These are phyloP conservation scores for Gnomoniopsis sp. DNA, from an alignment of 2,329 filamentous ascomycete species.

Conservation along the genomic window DNA sequence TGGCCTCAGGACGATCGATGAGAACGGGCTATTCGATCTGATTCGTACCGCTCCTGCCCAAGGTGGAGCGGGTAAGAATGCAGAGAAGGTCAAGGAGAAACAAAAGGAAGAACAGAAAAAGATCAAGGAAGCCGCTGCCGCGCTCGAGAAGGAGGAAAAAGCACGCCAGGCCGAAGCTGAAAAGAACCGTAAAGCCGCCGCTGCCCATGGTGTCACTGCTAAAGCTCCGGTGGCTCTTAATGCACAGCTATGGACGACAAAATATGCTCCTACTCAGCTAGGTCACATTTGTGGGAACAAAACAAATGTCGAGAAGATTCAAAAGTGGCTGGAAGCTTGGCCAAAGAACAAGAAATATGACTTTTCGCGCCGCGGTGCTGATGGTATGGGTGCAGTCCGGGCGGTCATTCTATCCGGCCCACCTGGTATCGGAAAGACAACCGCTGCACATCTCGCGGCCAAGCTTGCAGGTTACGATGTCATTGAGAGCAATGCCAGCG, in stretches of 20 bases:
- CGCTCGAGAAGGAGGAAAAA: conserved; percentile 82
- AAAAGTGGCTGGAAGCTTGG: conserved; percentile 83
- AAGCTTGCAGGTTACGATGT: conserved; percentile 92
- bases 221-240: conserved; percentile 35
- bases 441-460: conserved; percentile 89
- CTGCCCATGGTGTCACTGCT: conserved; percentile 37
- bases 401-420: conserved; percentile 95
- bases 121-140: conserved; percentile 72
- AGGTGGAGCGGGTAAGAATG: conserved; percentile 84
- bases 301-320: conserved; percentile 80
- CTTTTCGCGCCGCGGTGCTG: conserved; percentile 79
- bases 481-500: conserved; percentile 92
- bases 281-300: conserved; percentile 97
- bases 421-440: conserved; percentile 96
- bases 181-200: conserved; percentile 51
- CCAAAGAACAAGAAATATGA: conserved; percentile 71
- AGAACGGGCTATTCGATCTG: conserved; percentile 84
- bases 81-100: conserved; percentile 81
- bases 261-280: conserved; percentile 84
- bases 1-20: conserved; percentile 87
- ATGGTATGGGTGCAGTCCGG: conserved; percentile 78
- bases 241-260: conserved; percentile 85
- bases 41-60: conserved; percentile 78
- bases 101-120: conserved; percentile 81
- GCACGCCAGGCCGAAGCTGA: conserved; percentile 48